Evolutionary conservation across 2,329 filamentous ascomycete genomes (phyloP).

Genomic region (Sarocladium strictum): DNA sequence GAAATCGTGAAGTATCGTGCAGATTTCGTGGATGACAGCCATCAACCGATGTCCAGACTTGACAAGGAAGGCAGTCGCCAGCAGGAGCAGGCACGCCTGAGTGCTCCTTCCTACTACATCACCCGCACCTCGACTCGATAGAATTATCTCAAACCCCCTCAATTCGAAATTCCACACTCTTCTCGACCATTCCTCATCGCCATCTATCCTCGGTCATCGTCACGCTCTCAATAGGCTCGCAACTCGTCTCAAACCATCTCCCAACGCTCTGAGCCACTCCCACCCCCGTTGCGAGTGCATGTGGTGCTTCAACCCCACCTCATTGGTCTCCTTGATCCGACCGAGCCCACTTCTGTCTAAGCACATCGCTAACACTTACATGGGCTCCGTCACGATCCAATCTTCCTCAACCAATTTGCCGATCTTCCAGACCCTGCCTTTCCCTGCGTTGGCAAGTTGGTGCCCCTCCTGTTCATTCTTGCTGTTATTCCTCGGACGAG

Average conservation of each 20-base stretch:
- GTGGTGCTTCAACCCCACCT: conserved; percentile 4
- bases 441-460: background rate
- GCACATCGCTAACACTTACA: background rate
- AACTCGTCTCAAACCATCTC: background rate
- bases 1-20: too few relatives aligned
- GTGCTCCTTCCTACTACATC: too few relatives aligned
- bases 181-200: background rate
- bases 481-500: too few relatives aligned
- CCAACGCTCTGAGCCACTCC: background rate
- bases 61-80: too few relatives aligned
- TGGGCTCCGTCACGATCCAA: background rate
- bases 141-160: background rate
- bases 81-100: too few relatives aligned
- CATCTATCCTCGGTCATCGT: too few relatives aligned
- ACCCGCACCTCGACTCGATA: too few relatives aligned
- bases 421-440: background rate
- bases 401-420: background rate
- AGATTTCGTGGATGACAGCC: too few relatives aligned
- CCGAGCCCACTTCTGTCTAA: background rate
- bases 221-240: background rate
- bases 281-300: background rate
- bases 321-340: background rate
- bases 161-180: background rate
- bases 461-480: background rate
- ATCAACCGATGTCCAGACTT: too few relatives aligned